These are phyloP conservation scores for Porphyrellus sp. DNA, from an alignment of 1,284 basidiomycete species.

Conservation along the genomic window DNA sequence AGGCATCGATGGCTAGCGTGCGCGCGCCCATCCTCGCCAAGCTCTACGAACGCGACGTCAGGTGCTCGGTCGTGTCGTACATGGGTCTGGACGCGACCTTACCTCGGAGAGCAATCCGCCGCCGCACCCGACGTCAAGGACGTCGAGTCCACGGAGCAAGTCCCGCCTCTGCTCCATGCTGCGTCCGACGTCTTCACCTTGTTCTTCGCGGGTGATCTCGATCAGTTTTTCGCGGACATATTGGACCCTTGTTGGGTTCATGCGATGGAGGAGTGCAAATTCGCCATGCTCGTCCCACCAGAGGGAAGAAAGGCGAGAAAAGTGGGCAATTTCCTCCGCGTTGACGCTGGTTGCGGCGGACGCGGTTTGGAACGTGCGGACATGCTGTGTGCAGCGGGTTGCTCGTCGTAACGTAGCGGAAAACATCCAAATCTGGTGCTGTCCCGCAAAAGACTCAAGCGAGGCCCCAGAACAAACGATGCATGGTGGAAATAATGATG, in stretches of 20 bases:
- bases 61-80: neutral
- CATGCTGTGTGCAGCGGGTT: constrained; percentile 5
- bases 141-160: constrained; percentile 62
- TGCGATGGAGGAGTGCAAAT: constrained; percentile 86
- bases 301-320: constrained; percentile 84
- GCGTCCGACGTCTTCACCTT: constrained; percentile 35
- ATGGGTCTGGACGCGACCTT: constrained; percentile 1
- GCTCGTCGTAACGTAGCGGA: constrained; percentile 19
- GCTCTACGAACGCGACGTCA: constrained; percentile 48
- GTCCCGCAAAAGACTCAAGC: no score
- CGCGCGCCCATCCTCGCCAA: constrained; percentile 85
- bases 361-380: constrained; percentile 26
- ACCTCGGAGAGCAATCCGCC: constrained; percentile 94
- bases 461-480: neutral
- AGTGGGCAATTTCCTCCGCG: constrained; percentile 83
- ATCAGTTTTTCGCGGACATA: constrained; percentile 83
- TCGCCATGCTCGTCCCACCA: constrained; percentile 99
- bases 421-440: constrained; percentile 18
- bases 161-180: constrained; percentile 33
- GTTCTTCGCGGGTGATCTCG: constrained; percentile 55
- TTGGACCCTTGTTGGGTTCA: constrained; percentile 90
- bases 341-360: constrained; percentile 52
- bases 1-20: constrained; percentile 90
- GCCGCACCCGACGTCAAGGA: constrained; percentile 90
- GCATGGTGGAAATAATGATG: constrained; percentile 5